Evolutionary conservation across 2,329 filamentous ascomycete species (phyloP).

Genomic region (Penicillium decumbens): DNA sequence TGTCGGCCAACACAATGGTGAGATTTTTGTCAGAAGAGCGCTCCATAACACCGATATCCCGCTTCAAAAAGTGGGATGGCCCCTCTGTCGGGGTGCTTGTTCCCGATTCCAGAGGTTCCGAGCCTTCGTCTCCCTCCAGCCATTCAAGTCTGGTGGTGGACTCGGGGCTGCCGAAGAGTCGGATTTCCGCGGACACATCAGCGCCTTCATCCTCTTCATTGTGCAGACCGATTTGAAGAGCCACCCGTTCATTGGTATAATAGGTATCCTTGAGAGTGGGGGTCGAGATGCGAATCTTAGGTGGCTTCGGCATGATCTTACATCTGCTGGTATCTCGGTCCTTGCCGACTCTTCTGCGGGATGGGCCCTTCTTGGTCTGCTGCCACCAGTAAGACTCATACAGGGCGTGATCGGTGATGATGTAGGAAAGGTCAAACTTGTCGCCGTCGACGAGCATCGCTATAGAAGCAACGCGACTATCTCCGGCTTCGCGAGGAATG

Average conservation of each 20-base stretch:
- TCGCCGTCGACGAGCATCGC: slow-evolving; percentile 60
- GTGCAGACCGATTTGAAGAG: slow-evolving; percentile 62
- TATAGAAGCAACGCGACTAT: slow-evolving; percentile 62
- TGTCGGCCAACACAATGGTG: slow-evolving; percentile 49
- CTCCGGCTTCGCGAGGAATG: slow-evolving; percentile 75
- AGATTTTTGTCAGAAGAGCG: slow-evolving; percentile 30
- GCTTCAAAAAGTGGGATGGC: slow-evolving; percentile 31
- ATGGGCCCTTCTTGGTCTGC: slow-evolving; percentile 31
- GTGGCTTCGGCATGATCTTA: slow-evolving; percentile 78
- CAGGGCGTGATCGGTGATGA: slow-evolving; percentile 45
- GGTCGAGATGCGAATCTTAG: slow-evolving; percentile 76
- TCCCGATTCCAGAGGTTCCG: slow-evolving; percentile 17
- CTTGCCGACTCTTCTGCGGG: slow-evolving; percentile 41
- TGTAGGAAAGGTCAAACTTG: slow-evolving; percentile 64
- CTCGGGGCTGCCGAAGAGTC: slow-evolving; percentile 57
- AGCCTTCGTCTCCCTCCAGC: slow-evolving; percentile 36
- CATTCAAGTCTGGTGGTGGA: slow-evolving; percentile 46
- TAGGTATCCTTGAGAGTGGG: slow-evolving; percentile 64
- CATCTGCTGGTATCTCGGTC: slow-evolving; percentile 53
- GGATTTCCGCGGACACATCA: slow-evolving; percentile 64
- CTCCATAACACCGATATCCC: slow-evolving; percentile 34
- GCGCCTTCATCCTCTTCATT: slow-evolving; percentile 83
- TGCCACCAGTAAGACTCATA: slow-evolving; percentile 43
- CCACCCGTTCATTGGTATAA: slow-evolving; percentile 76
- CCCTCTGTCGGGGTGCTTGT: slow-evolving; percentile 28